Evolutionary conservation across 257 asterid genomes (phyloP).

Genomic region (Solanum appendiculatum): DNA sequence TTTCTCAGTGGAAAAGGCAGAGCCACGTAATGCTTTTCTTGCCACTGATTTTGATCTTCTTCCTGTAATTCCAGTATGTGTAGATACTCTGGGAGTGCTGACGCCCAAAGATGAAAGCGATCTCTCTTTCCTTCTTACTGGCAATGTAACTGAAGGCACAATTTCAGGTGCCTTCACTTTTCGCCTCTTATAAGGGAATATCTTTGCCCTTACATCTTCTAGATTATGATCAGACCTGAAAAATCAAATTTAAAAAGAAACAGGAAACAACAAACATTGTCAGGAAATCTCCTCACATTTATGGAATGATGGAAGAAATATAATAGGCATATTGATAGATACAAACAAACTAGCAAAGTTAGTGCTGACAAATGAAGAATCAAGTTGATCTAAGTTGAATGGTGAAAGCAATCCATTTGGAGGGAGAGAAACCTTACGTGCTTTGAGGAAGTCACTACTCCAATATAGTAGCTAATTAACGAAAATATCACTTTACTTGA

Average conservation of each 20-base stretch:
- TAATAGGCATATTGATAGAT: background rate
- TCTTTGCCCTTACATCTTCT: conserved; percentile 85
- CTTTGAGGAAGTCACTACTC: background rate
- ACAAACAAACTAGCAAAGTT: background rate
- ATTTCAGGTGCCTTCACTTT: conserved; percentile 67
- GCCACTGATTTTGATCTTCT: conserved; percentile 74
- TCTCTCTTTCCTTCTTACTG: conserved; percentile 93
- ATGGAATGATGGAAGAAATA: background rate
- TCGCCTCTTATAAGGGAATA: conserved; percentile 78
- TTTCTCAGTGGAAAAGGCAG: conserved; percentile 76
- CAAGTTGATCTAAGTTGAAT: background rate
- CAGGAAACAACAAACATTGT: background rate
- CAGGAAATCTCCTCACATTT: background rate
- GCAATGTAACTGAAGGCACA: conserved; percentile 48
- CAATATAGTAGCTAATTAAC: background rate
- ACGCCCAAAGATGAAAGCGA: conserved; percentile 90
- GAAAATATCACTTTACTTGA: background rate
- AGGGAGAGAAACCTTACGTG: background rate
- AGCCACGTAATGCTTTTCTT: conserved; percentile 66
- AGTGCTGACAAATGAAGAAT: background rate
- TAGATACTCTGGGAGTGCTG: conserved; percentile 83
- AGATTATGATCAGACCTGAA: conserved; percentile 82
- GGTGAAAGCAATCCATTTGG: background rate
- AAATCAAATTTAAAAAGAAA: background rate
- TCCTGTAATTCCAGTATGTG: conserved; percentile 78